Conservation (phyloP, 2,329 filamentous ascomycete genomes). For the Fusarium oxysporum region DNA sequence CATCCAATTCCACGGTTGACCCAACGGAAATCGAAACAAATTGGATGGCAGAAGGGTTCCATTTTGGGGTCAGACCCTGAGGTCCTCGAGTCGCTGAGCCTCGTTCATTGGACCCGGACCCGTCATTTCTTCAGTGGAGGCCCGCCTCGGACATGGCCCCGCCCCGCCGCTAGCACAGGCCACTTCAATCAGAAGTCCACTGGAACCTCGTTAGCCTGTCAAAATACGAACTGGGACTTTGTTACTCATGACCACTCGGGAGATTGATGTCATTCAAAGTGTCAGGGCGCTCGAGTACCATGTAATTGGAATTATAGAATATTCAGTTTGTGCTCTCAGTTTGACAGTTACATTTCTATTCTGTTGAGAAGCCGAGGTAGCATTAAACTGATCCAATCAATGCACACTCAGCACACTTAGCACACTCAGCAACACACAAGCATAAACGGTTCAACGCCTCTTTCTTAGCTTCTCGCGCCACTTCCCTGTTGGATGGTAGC, state of each 20-base stretch:
- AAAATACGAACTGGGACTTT: slow-evolving; percentile 24
- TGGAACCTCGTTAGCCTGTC: slow-evolving; percentile 15
- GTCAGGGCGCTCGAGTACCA: background rate
- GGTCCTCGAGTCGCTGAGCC: background rate
- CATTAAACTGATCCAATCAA: background rate
- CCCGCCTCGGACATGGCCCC: background rate
- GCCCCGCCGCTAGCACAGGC: slow-evolving; percentile 13
- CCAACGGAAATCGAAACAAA: slow-evolving; percentile 32
- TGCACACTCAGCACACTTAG: too few relatives aligned
- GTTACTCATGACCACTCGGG: slow-evolving; percentile 3
- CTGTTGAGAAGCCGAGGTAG: background rate
- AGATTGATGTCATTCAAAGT: slow-evolving; percentile 37
- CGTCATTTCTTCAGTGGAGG: background rate
- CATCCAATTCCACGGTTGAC: background rate
- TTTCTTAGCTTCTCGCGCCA: slow-evolving; percentile 18
- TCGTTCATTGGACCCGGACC: background rate
- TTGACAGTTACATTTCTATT: background rate
- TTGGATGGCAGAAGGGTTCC: slow-evolving; percentile 9
- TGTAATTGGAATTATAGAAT: background rate
- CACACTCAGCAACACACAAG: background rate
- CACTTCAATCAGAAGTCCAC: background rate
- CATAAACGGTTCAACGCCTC: slow-evolving; percentile 26
- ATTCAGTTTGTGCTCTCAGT: background rate
- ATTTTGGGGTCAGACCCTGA: slow-evolving; percentile 30
- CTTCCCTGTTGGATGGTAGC: slow-evolving; percentile 16